Evolutionary conservation across 306 rosid genomes (phyloP), one percentile per base, ranked within the genome.

Genomic region (Alnus rubra): DNA sequence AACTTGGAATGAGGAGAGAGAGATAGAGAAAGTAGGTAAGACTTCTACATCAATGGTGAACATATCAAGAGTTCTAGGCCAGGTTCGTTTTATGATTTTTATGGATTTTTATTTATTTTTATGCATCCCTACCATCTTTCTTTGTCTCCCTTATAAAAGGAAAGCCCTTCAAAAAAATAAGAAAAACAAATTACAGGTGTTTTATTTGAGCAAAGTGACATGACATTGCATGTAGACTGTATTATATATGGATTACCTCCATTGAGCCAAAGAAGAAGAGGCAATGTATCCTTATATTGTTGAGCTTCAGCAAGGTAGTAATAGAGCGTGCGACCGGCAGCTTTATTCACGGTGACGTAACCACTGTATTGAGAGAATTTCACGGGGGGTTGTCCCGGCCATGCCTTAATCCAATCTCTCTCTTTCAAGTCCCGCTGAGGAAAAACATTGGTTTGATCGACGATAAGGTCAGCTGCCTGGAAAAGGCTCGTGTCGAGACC

Each of bases 221-320:
- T 23, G 28, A 23, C 28, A 23, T 23, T 23, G 28, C 28, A 23
- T 23, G 28, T 23, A 23, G 28, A 23, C 28, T 23, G 28, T 23
- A 23, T 3, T n/a, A 39, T 39, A 18, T 11, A 42, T 23, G 28
- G 28, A 23, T 23, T 86, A 92, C 98, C 98, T 92, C 99, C 99
- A 77, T 95, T 95, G 75, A 95, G 98, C 99, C 99, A 95, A 64
- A 95, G 94, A 85, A 95, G 99, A 87, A 95, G 99, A 73, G 97
- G 99, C 68, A 83, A 54, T 0, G 79, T 68, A 1, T 84, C 82
- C 79, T 81, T 84, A 19, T 85, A 18, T 28, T 53, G 75, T 5
- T 85, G 73, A 79, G 98, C 90, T 81, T 95, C 99, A 48, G 71
- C 92, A 71, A 95, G 89, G 54, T 91, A 95, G 67, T 95, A 95